Evolutionary conservation across 2,329 filamentous ascomycete genomes (phyloP), one percentile per base, ranked within the genome.

Genomic region (Fusarium chaquense): DNA sequence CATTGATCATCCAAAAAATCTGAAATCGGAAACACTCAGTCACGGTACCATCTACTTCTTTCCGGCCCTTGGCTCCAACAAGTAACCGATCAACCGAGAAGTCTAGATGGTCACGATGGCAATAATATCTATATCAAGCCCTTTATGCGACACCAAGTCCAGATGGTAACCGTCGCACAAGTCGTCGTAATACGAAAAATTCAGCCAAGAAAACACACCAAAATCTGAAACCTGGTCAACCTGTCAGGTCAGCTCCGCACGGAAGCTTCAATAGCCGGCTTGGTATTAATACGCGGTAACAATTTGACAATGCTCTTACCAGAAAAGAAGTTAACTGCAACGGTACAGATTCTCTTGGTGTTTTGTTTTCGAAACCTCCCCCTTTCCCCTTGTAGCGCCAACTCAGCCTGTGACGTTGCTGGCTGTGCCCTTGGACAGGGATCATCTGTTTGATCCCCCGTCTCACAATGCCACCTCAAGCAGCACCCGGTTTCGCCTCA

Each of bases 401-500:
- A 40, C 30, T 4, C 4, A 32, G 26, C 41, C 41, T 54, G 52
- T 55, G 32, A 44, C 13, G 43, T 41, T 58, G 28, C 58, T 44
- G 52, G 24, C 50, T 56, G 47, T 30, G 20, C 43, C 47, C 43
- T n/a, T 22, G 20, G 26, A 38, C 62, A 62, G 51, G 60, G 54
- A 46, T 53, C 28, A 20, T 26, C 33, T 69, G 62, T 73, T 56
- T 70, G 61, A 74, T 74, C 62, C 58, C n/a, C 57, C 64, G 71
- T 73, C 71, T 73, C 71, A 74, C 59, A 74, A 40, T 62, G 61
- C 61, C 57, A 60, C 58, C 57, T 65, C 62, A 52, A 58, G 56
- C 62, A 59, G n/a, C 30, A 67, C 51, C 71, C 71, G 71, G 71
- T 73, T 74, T 73, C 71, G 71, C 57, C 58, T 65, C 51, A 61